These are phyloP conservation scores for Sergeia podlipaevii DNA, from an alignment of 208 protist genomes.

Conservation along the genomic window DNA sequence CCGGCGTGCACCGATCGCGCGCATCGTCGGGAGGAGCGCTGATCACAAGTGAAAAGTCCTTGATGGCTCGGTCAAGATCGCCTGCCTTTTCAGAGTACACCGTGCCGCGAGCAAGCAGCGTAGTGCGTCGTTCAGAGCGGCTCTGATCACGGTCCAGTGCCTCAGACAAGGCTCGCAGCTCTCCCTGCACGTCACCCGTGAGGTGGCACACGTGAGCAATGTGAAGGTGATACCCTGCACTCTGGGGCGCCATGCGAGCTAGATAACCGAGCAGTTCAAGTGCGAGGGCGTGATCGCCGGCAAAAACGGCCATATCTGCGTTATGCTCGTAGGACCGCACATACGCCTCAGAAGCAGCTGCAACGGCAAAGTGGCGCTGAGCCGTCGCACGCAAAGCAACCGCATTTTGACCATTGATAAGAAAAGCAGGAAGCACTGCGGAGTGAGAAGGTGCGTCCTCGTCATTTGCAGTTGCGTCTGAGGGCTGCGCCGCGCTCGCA, in stretches of 20 bases:
- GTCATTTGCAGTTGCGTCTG: constrained; percentile 1
- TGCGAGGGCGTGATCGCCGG: constrained; percentile 45
- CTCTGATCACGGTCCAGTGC: constrained; percentile 70
- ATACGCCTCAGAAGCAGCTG: constrained; percentile 40
- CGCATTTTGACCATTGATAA: neutral
- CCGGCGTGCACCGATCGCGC: constrained; percentile 48
- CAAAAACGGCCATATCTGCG: constrained; percentile 42
- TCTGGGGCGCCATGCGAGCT: constrained; percentile 45
- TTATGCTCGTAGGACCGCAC: constrained; percentile 58
- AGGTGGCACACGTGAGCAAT: constrained; percentile 57
- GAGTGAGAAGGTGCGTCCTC: neutral
- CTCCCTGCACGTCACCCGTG: constrained; percentile 33
- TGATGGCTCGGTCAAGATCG: constrained; percentile 70
- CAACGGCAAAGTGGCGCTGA: constrained; percentile 32
- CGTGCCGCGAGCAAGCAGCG: constrained; percentile 69
- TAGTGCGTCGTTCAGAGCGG: constrained; percentile 37
- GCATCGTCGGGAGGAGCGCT: constrained; percentile 27
- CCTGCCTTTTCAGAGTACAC: constrained; percentile 47
- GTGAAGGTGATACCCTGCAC: constrained; percentile 57
- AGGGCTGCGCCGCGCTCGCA: neutral
- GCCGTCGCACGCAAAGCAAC: constrained; percentile 27
- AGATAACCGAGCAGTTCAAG: constrained; percentile 59
- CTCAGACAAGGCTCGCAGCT: constrained; percentile 60
- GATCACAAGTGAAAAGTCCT: constrained; percentile 75
- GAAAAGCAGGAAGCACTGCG: constrained; percentile 3